These are phyloP conservation scores for Xylariaceae sp. DNA, from an alignment of 2,329 filamentous ascomycete species.

Conservation along the genomic window DNA sequence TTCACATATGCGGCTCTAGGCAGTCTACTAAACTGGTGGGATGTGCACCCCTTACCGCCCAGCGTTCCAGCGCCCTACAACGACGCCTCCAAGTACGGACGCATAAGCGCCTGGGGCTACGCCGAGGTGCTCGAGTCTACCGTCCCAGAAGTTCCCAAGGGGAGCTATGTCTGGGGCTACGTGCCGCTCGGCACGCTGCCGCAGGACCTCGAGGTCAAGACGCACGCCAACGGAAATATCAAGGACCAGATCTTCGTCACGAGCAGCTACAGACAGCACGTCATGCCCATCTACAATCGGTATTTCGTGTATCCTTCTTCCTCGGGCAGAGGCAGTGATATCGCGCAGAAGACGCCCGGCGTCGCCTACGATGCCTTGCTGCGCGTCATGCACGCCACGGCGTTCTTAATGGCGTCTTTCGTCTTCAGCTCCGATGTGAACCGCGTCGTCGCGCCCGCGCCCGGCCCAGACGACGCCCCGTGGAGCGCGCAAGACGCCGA, in stretches of 20 bases:
- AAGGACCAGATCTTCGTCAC: slow-evolving; percentile 46
- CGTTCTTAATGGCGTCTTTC: slow-evolving; percentile 43
- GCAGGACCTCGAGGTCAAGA: slow-evolving; percentile 46
- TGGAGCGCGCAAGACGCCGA: slow-evolving; percentile 44
- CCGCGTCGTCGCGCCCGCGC: slow-evolving; percentile 27
- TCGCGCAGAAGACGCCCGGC: slow-evolving; percentile 27
- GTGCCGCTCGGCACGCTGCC: slow-evolving; percentile 50
- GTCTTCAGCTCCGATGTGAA: slow-evolving; percentile 41
- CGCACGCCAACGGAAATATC: slow-evolving; percentile 26
- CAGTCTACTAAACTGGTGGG: slow-evolving; percentile 47
- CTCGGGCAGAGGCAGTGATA: slow-evolving; percentile 25
- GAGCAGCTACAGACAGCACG: slow-evolving; percentile 44
- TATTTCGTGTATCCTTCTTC: slow-evolving; percentile 39
- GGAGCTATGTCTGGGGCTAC: slow-evolving; percentile 50
- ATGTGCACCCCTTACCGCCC: slow-evolving; percentile 50
- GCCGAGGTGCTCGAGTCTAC: slow-evolving; percentile 51
- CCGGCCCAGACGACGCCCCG: slow-evolving; percentile 14
- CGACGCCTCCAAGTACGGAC: slow-evolving; percentile 50
- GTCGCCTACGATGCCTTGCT: slow-evolving; percentile 37
- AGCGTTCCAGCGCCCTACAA: slow-evolving; percentile 44
- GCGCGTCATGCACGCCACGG: slow-evolving; percentile 39
- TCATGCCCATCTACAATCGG: slow-evolving; percentile 55
- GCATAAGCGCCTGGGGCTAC: slow-evolving; percentile 57
- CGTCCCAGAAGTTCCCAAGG: slow-evolving; percentile 42
- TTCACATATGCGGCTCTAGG: slow-evolving; percentile 44